Evolutionary conservation across 2,329 filamentous ascomycete species (phyloP), one percentile per base, ranked within the genome.

Genomic region (Diaporthe citrichinensis): DNA sequence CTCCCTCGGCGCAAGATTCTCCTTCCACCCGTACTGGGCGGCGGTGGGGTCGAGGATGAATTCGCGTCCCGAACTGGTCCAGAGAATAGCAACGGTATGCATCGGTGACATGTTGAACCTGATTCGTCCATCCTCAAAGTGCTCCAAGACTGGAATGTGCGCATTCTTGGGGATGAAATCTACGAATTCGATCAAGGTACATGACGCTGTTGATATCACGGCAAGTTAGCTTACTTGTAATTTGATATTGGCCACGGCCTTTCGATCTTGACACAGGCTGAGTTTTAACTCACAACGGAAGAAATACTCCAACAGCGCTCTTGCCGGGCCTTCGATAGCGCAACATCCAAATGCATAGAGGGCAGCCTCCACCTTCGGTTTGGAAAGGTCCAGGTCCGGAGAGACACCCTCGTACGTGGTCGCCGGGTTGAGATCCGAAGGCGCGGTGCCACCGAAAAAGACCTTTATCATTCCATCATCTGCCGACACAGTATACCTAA

Each of bases 1-100:
- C 0, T 28, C 31, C 4, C 15, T n/a, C 1, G n/a, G 31, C 28
- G 49, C 31, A 2, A 69, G 3, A 15, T 28, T 12, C 34, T 69
- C 65, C 7, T n/a, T 20, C 65, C 65, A 69, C 3, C 65, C 65
- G 34, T 39, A 69, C 65, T 69, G 65, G 20, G 65, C 34, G 7
- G 46, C 65, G 4, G 46, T 53, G 1, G 49, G 23, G 15, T 69
- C 65, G 14, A 69, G 34, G 8, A 51, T 17, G n/a, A 55, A 55
- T 4, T 53, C 0, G 1, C 8, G 31, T 1, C 65, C 49, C 1
- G 65, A 34, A 2, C 0, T 7, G 8, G n/a, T 39, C 2, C 23
- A 12, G 34, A 69, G 46, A 1, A 34, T 8, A 10, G n/a, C 46
- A 9, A 69, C 46, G 2, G 62, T 53, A 12, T 69, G 65, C 5